Base-by-base conservation (phyloP, 2,329 filamentous ascomycete species). In the Colletotrichum gigasporum region DNA sequence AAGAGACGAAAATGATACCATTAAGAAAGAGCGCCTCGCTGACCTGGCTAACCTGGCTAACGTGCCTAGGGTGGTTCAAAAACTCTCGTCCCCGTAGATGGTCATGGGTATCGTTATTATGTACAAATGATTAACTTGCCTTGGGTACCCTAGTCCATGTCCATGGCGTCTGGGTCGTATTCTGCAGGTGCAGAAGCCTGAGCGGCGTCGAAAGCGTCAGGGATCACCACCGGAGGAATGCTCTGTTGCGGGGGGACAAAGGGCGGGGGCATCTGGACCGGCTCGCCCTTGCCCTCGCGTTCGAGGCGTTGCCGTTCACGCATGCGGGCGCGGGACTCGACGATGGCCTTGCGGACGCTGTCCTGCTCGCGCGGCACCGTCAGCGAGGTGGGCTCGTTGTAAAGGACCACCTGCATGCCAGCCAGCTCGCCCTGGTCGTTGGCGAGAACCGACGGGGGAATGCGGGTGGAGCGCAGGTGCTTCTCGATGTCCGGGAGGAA, bases 401-500 rank as follows among this genome's bases (percentile, higher is more conserved):
- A 98, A 35, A 98, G 86, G 14, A 99, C 91, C 67, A 98, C 75
- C 86, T 96, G 81, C 87, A 86, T 87, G 67, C 83, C 84, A 4
- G 83, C 87, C 34, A 87, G 76, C 71, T 86, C 81, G 65, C 83
- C 83, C 4, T 87, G 81, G 53, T 78, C 74, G 73, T 86, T 82
- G 73, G 86, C 82, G 3, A 94, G 77, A 30, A 97, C 74, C 16
- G 89, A 85, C 69, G 83, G 81, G 5, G 94, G 83, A 44, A 89
- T 88, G 53, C 94, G 92, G 65, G 90, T 90, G 63, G 86, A 84
- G 67, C 84, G 85, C 54, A 98, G 84, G 73, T 92, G 91, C 78
- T 91, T 93, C 74, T 95, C 91, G 57, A 98, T 91, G 74, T 96
- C 92, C 0, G 93, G 90, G 1, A 97, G 85, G 80, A 97, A 94